Percentiles rank a stretch among this genome's conserved stretches.
Conservation (phyloP, 495 filamentous ascomycete species). For the Saxophila tyrrhenica region DNA sequence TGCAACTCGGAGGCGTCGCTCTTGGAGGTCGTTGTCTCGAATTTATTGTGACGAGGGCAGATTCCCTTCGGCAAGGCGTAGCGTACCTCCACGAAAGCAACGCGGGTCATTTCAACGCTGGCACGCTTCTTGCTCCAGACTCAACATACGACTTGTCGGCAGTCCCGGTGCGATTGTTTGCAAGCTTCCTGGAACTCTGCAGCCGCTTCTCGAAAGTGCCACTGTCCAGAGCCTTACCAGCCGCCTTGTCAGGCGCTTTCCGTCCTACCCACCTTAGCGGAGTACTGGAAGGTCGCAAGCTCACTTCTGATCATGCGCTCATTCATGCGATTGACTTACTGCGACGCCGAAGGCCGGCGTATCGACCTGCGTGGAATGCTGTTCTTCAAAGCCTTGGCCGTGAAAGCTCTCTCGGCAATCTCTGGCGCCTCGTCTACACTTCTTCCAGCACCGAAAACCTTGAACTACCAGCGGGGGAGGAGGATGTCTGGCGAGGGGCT, state of each 20-base stretch:
- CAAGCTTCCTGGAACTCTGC: constrained; percentile 40
- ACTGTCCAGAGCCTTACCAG: not conserved
- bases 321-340: constrained; percentile 37
- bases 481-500: not conserved
- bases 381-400: constrained; percentile 11
- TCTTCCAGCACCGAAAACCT: not conserved
- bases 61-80: constrained; percentile 31
- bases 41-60: constrained; percentile 37
- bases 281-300: not conserved
- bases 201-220: constrained; percentile 26
- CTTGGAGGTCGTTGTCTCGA: constrained; percentile 36
- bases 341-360: constrained; percentile 24
- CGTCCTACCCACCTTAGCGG: not conserved
- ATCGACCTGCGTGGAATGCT: constrained; percentile 33
- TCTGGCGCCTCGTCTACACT: not conserved
- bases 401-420: not conserved
- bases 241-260: not conserved
- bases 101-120: not conserved
- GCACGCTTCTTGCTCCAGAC: not conserved
- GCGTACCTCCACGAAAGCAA: constrained; percentile 33
- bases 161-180: constrained; percentile 32
- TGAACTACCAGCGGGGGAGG: not conserved
- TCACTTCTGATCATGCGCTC: constrained; percentile 24
- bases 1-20: constrained; percentile 38
- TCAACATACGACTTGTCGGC: constrained; percentile 8